Evolutionary conservation across 2,329 filamentous ascomycete species (phyloP).

Genomic region (Claviceps lovelessii): DNA sequence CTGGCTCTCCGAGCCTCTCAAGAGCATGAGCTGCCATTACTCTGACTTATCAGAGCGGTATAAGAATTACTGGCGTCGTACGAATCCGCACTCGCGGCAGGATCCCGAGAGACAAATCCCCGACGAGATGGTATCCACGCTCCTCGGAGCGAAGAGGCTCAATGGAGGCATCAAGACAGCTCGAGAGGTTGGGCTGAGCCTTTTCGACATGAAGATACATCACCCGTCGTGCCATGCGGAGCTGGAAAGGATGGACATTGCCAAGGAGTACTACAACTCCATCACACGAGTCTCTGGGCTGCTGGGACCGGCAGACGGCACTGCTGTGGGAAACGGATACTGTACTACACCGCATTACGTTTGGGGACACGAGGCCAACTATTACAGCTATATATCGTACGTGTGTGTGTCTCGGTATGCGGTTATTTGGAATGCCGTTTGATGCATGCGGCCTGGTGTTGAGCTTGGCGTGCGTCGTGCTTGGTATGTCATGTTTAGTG

Average conservation of each 20-base stretch:
- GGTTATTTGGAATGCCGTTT: neutral
- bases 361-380: neutral
- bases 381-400: neutral
- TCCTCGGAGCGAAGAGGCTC: neutral
- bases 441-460: neutral
- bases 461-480: neutral
- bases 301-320: neutral
- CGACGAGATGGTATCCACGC: neutral
- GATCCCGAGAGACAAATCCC: neutral
- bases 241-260: neutral
- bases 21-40: neutral
- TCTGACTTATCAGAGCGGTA: neutral
- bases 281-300: neutral
- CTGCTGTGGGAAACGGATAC: neutral
- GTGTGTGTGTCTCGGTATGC: neutral
- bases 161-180: neutral
- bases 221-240: neutral
- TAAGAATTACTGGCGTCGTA: neutral
- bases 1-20: neutral
- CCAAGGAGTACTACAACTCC: neutral
- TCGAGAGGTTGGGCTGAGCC: neutral
- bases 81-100: neutral
- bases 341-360: neutral
- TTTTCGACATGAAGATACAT: neutral
- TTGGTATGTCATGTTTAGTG: neutral